phyloP scores from a whole-genome alignment of 1,284 basidiomycete genomes.

The Austroboletus niveus region DNA sequence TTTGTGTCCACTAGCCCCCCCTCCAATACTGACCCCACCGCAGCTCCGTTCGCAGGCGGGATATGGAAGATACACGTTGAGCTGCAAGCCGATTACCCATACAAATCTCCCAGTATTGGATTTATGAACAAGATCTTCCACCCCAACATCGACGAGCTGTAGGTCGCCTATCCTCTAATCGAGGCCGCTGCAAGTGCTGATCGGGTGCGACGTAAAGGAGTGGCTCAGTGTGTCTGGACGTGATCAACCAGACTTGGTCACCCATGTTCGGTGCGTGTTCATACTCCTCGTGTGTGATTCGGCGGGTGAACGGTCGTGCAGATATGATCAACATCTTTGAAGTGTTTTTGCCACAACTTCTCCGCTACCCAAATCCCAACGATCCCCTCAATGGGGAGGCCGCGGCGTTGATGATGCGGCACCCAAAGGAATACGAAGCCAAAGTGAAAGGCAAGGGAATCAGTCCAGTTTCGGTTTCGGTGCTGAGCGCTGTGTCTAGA shows the following conservation, averaged over 20 bases:
- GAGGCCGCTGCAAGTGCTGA: constrained; percentile 1
- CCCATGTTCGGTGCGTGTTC: constrained; percentile 86
- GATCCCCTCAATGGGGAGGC: constrained; percentile 98
- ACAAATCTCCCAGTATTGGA: constrained; percentile 98
- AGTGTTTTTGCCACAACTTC: constrained; percentile 93
- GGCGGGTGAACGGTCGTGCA: constrained; percentile 32
- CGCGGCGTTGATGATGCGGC: constrained; percentile 93
- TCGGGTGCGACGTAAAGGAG: constrained; percentile 51
- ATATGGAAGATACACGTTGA: constrained; percentile 99
- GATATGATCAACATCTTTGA: constrained; percentile 99
- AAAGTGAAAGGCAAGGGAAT: constrained; percentile 79
- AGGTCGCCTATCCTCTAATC: constrained; percentile 29
- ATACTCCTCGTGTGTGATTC: constrained; percentile 1
- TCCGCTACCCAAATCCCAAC: constrained; percentile 97
- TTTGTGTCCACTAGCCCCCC: constrained; percentile 2
- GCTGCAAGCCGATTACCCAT: constrained; percentile 98
- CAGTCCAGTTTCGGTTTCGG: neutral
- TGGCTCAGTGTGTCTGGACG: constrained; percentile 93
- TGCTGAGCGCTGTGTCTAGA: constrained; percentile 44
- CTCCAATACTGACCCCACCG: constrained; percentile 9
- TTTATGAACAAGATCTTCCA: constrained; percentile 99
- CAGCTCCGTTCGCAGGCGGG: constrained; percentile 93
- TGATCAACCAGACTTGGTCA: constrained; percentile 99
- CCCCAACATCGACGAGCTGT: constrained; percentile 97
- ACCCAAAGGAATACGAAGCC: constrained; percentile 90